phyloP scores from a whole-genome alignment of 2,329 filamentous ascomycete genomes.

The Trichoderma sp. region DNA sequence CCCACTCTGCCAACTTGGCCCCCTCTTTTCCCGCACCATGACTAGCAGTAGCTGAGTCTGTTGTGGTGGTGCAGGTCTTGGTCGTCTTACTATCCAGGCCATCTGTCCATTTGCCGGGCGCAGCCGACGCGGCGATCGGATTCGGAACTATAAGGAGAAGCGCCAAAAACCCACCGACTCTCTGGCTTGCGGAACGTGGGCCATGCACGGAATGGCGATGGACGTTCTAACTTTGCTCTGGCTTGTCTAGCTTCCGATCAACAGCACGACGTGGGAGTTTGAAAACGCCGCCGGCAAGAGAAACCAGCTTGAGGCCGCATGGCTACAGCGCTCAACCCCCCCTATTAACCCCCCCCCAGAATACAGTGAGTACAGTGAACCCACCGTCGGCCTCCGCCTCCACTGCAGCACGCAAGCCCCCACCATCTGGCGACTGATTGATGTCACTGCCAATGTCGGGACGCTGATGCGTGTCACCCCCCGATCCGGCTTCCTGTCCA shows the following conservation, averaged over 20 bases:
- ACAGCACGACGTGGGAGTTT: not conserved
- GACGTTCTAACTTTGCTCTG: not conserved
- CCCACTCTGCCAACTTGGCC: not conserved
- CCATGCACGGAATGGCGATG: not conserved
- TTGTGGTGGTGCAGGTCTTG: not conserved
- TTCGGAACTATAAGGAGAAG: not conserved
- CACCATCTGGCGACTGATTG: slow-evolving; percentile 10
- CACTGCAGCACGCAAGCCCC: slow-evolving; percentile 6
- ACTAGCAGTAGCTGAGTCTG: not conserved
- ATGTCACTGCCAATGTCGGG: not conserved
- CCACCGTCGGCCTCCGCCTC: not conserved
- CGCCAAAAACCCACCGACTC: not conserved
- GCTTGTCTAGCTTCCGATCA: not conserved
- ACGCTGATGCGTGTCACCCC: slow-evolving; percentile 14
- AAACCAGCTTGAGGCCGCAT: not conserved
- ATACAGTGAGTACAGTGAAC: not conserved
- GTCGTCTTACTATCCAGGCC: not conserved
- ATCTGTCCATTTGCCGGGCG: not conserved
- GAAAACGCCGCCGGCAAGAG: too few species aligned
- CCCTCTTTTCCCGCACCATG: slow-evolving; percentile 1
- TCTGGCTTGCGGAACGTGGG: not conserved
- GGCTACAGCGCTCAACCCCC: not conserved
- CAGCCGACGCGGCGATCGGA: slow-evolving; percentile 13
- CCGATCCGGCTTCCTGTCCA: slow-evolving; percentile 8
- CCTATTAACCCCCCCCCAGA: not conserved